Conservation (phyloP, 768 basidiomycete species). For the Thelephora ganbajun region DNA sequence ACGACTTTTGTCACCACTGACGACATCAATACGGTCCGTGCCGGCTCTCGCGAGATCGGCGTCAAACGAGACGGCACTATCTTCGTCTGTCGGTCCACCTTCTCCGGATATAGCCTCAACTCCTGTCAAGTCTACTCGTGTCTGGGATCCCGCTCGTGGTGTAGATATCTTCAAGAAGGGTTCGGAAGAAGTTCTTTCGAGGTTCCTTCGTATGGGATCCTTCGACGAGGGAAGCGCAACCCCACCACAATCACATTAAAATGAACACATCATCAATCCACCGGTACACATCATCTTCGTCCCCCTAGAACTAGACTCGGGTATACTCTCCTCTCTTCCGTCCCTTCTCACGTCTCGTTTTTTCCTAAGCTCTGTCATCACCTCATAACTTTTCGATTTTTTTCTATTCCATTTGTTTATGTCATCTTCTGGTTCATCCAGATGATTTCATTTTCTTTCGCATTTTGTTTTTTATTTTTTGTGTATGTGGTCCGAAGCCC, state of each 20-base stretch:
- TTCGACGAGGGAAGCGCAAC: slow-evolving; percentile 34
- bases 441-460: no score
- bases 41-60: slow-evolving; percentile 19
- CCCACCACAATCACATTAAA: neutral
- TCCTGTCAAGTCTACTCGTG: slow-evolving; percentile 32
- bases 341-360: no score
- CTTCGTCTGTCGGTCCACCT: slow-evolving; percentile 34
- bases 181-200: slow-evolving; percentile 75
- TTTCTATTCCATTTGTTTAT: no score
- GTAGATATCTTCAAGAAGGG: slow-evolving; percentile 79
- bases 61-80: slow-evolving; percentile 30
- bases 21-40: slow-evolving; percentile 11
- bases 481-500: no score
- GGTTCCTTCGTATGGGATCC: slow-evolving; percentile 70
- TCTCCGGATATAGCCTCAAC: slow-evolving; percentile 15
- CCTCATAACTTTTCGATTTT: no score
- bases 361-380: no score
- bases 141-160: slow-evolving; percentile 79
- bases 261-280: neutral
- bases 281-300: neutral
- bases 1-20: slow-evolving; percentile 9
- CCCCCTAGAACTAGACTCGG: neutral
- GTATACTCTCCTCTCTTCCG: no score
- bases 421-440: no score
- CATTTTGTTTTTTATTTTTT: no score